Conservation (phyloP, 257 asterid genomes). For the Salvia hispanica region DNA sequence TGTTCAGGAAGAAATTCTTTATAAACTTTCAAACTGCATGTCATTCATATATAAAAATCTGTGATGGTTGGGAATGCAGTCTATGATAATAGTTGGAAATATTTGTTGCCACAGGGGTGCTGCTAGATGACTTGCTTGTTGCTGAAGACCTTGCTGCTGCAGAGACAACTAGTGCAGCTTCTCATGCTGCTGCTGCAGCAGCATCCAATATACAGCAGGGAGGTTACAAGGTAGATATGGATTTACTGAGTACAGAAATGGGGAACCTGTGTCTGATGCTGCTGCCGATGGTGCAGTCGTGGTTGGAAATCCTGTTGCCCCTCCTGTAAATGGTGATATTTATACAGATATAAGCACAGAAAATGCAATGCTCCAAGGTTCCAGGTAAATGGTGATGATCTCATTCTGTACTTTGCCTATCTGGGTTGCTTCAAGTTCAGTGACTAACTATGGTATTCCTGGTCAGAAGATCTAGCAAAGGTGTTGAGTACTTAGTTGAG, state of each 20-base stretch:
- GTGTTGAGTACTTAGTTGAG: conserved; percentile 95
- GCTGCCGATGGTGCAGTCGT: conserved; percentile 88
- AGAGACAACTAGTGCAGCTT: conserved; percentile 93
- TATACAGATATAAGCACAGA: conserved; percentile 93
- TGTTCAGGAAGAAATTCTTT: not conserved
- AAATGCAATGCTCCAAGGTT: conserved; percentile 77
- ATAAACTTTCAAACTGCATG: not conserved
- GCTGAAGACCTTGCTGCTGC: conserved; percentile 99
- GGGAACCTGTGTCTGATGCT: conserved; percentile 53
- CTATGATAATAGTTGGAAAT: conserved; percentile 22
- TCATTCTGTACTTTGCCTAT: too few species aligned
- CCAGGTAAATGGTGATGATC: too few species aligned
- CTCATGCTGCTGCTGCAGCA: conserved; percentile 92
- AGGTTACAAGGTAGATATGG: conserved; percentile 72
- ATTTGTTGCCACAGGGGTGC: conserved; percentile 61
- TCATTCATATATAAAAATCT: not conserved
- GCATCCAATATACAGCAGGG: conserved; percentile 65
- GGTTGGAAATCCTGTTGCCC: conserved; percentile 92
- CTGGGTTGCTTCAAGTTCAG: conserved; percentile 28
- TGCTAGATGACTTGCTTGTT: conserved; percentile 94
- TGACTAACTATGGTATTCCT: conserved; percentile 27
- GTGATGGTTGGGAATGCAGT: conserved; percentile 13
- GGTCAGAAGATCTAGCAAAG: conserved; percentile 77
- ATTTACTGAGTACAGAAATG: conserved; percentile 62
- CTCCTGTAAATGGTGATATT: conserved; percentile 89